Percentiles rank a stretch among this genome's conserved stretches.
These are phyloP conservation scores for Hanseniaspora uvarum DNA, from an alignment of 1,139 yeast genomes.

Conservation along the genomic window DNA sequence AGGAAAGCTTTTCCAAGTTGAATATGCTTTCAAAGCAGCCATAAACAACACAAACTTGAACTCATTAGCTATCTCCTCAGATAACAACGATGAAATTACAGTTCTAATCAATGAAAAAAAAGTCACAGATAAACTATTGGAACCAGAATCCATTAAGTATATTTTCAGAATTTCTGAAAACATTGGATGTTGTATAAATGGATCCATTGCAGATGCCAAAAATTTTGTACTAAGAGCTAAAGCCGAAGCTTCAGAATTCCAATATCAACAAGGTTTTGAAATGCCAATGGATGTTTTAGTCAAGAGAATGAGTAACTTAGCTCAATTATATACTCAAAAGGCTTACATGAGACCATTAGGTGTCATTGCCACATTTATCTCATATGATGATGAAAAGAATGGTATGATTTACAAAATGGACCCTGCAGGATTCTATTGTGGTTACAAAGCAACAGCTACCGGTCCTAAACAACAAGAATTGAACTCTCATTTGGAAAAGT, in stretches of 20 bases:
- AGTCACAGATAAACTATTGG: slow-evolving; percentile 88
- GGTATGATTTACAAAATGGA: slow-evolving; percentile 90
- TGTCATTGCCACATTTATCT: slow-evolving; percentile 78
- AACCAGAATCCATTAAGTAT: slow-evolving; percentile 73
- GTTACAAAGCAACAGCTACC: slow-evolving; percentile 85
- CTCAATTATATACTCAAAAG: slow-evolving; percentile 91
- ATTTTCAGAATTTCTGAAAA: slow-evolving; percentile 71
- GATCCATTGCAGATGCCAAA: slow-evolving; percentile 93
- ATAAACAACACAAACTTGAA: slow-evolving; percentile 77
- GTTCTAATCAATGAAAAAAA: slow-evolving; percentile 89
- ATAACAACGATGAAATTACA: slow-evolving; percentile 49
- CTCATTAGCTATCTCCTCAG: slow-evolving; percentile 76
- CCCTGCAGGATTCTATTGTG: slow-evolving; percentile 93
- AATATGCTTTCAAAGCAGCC: slow-evolving; percentile 95
- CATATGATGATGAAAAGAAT: slow-evolving; percentile 79
- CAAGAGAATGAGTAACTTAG: slow-evolving; percentile 87
- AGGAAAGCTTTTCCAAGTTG: slow-evolving; percentile 93
- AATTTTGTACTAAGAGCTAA: slow-evolving; percentile 84
- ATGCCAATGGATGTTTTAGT: slow-evolving; percentile 93
- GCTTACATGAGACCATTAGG: slow-evolving; percentile 99
- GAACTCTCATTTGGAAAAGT: slow-evolving; percentile 80
- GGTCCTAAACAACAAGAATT: slow-evolving; percentile 98
- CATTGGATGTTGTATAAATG: slow-evolving; percentile 88
- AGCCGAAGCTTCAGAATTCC: slow-evolving; percentile 87
- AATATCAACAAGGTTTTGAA: slow-evolving; percentile 88